Evolutionary conservation across 345 rosid genomes (phyloP), one percentile per base, ranked within the genome.

Genomic region (Odontarrhena argentea): DNA sequence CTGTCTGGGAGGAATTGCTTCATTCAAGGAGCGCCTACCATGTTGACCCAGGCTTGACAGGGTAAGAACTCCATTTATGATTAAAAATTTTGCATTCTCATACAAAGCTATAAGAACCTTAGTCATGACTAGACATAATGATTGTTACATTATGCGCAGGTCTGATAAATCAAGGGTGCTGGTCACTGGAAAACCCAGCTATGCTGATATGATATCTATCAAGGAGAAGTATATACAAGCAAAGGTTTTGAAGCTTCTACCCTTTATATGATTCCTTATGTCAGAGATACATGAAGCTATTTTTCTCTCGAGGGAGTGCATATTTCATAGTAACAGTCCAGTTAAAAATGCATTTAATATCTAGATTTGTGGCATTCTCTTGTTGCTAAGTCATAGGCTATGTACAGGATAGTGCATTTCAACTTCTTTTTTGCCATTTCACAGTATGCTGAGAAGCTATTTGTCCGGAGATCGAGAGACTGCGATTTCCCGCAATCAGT

Each of bases 161-260:
- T 76, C 85, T 59, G 84, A 87, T 76, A 88, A 78, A 71, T 78
- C 81, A 8, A 88, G 82, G 71, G 74, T 81, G 55, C 79, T 80
- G 79, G 77, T 80, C 65, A 66, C 68, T 13, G 80, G 81, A 62
- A 95, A 89, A 65, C 98, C 98, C 37, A 72, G 68, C 84, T 90
- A 69, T 54, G 62, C 76, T 32, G 99, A 95, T 82, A 74, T 86
- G 65, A 87, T 95, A 69, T 81, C 91, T 66, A 77, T 87, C 18
- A 95, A 95, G 85, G 99, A 95, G 85, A 92, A 91, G 78, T 95
- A 86, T 76, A 95, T 95, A 59, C 99, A 91, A 76, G 92, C 96
- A 46, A 95, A 95, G 96, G 99, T 95, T 52, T 44, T 51, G 59
- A 56, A 60, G 44, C 45, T 78, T 79, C 73, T 30, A 63, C 52